Base-by-base conservation (phyloP, 768 basidiomycete species). In the Auriculariales sp. region DNA sequence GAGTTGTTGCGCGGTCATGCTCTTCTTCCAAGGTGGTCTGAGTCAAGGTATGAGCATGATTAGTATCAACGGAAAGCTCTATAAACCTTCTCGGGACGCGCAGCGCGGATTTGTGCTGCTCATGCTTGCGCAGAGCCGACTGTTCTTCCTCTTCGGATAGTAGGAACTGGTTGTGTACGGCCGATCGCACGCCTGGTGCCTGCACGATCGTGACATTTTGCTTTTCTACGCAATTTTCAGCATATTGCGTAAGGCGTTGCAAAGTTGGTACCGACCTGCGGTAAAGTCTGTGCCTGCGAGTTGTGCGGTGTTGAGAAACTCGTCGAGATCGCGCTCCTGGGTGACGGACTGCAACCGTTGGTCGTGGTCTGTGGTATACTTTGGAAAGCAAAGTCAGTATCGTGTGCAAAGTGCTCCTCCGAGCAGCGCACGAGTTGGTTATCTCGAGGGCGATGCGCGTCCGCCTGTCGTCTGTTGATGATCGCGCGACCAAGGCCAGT, bases 241-340 rank as follows among this genome's bases (percentile, higher is more conserved):
- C 36, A 3, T 12, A n/a, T 11, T 39, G 22, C n/a, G 7, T 19
- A 17, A 11, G 22, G n/a, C n/a, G n/a, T n/a, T 19, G 17, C 15
- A 19, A 87, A 49, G 1, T 35, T 17, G 2, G 50, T 35, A 52
- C 77, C 30, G 52, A 94, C 93, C 94, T 30, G 94, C 94, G 15
- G 90, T 88, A 60, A 99, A 99, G 57, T 99, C 90, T 10, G 86
- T 86, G 47, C 85, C 94, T 12, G 95, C 95, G 49, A 99, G 70
- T 58, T 91, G 86, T 9, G 95, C 95, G 11, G 89, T 95, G 60
- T 79, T 93, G 49, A 99, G 66, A 62, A 99, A 99, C 65, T 93
- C 94, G 56, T 97, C 92, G 17, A 99, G 71, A 68, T 97, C 92
- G 49, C 79, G 71, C 67, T 99, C 94, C 66, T 98, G 93, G 0